Percentiles rank a stretch among this genome's conserved stretches.
These are phyloP conservation scores for Psilocybe cyanescens DNA, from an alignment of 768 basidiomycete genomes.

Conservation along the genomic window DNA sequence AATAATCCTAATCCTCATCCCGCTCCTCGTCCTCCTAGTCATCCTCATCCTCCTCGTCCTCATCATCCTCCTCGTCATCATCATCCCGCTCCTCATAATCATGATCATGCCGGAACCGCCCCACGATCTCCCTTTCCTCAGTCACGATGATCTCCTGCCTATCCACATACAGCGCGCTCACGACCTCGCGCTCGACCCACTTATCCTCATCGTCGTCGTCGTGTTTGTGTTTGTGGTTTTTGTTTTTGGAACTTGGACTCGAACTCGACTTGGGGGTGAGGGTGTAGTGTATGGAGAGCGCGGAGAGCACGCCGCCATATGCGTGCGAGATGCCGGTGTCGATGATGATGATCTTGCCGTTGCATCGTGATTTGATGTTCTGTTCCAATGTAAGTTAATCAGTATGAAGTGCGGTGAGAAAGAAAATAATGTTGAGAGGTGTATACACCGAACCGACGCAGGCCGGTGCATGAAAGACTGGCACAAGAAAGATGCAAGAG, in stretches of 20 bases:
- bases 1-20: background rate
- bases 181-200: constrained; percentile 68
- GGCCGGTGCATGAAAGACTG: no score
- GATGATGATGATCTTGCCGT: constrained; percentile 93
- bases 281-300: constrained; percentile 85
- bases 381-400: constrained; percentile 25
- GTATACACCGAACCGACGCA: background rate
- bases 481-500: no score
- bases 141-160: constrained; percentile 52
- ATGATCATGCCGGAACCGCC: constrained; percentile 34
- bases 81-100: background rate
- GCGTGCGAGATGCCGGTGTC: constrained; percentile 98
- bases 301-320: constrained; percentile 91
- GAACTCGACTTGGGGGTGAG: constrained; percentile 34
- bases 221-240: constrained; percentile 43
- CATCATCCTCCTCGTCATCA: background rate
- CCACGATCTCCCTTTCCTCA: constrained; percentile 49
- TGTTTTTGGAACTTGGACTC: background rate
- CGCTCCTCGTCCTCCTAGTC: background rate
- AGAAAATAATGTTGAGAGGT: background rate
- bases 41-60: constrained; percentile 22
- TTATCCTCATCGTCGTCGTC: constrained; percentile 38
- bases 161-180: constrained; percentile 67
- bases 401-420: background rate
- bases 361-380: constrained; percentile 84